These are phyloP conservation scores for Fragilariopsis cylindrus DNA, from an alignment of 108 stramenopile species.

Conservation along the genomic window DNA sequence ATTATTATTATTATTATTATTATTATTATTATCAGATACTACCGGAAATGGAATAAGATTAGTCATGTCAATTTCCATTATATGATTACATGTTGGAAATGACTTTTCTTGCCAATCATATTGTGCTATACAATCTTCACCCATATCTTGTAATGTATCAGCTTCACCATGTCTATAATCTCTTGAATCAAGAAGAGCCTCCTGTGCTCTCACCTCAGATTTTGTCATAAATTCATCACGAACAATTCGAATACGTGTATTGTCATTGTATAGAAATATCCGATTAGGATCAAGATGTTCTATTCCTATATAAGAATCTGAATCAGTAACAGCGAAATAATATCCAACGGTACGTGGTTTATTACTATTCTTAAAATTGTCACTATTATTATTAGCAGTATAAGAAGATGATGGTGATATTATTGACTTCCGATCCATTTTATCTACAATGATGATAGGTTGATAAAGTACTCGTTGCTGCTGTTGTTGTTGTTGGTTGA, in stretches of 20 bases:
- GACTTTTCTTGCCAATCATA: conserved; percentile 63
- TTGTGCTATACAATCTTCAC: conserved; percentile 48
- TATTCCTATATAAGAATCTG: conserved; percentile 27
- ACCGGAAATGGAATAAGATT: conserved; percentile 1
- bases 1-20: not conserved
- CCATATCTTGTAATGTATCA: conserved; percentile 46
- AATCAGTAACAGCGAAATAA: conserved; percentile 12
- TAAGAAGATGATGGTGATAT: not conserved
- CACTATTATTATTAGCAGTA: not conserved
- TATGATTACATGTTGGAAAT: conserved; percentile 69
- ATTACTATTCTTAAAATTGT: too few species aligned
- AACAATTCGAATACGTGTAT: conserved; percentile 1
- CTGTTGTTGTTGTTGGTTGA: not conserved
- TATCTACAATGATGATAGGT: not conserved
- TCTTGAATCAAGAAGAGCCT: conserved; percentile 15
- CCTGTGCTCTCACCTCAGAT: not conserved
- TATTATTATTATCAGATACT: not conserved
- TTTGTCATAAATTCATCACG: not conserved
- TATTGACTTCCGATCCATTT: not conserved
- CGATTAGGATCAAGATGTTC: conserved; percentile 28
- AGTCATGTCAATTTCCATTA: conserved; percentile 69
- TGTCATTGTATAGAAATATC: not conserved
- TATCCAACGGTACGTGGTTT: conserved; percentile 28
- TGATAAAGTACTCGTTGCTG: not conserved
- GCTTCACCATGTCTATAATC: conserved; percentile 26